phyloP scores from a whole-genome alignment of 352 stramenopile species.

The Stramenopiles sp. region DNA sequence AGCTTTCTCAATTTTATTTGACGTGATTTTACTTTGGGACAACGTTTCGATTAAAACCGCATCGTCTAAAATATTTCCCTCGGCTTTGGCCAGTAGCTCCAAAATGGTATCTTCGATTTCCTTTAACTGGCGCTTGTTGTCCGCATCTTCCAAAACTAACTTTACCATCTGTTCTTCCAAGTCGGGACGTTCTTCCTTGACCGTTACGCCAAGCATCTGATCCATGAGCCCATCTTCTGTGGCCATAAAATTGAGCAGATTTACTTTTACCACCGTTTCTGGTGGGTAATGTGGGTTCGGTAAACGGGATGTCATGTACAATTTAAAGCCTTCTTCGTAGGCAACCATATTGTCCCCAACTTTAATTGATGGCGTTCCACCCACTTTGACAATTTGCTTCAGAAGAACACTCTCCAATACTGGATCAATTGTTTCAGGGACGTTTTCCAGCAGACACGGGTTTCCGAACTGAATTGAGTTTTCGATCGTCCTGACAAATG shows the following conservation, averaged over 20 bases:
- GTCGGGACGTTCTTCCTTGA: slow-evolving; percentile 68
- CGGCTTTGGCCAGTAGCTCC: slow-evolving; percentile 60
- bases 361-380: slow-evolving; percentile 61
- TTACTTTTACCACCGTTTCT: slow-evolving; percentile 85
- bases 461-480: slow-evolving; percentile 79
- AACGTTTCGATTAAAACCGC: slow-evolving; percentile 81
- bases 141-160: slow-evolving; percentile 70
- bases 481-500: slow-evolving; percentile 80
- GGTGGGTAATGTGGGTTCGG: slow-evolving; percentile 77
- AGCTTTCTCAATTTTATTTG: slow-evolving; percentile 78
- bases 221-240: slow-evolving; percentile 77
- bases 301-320: slow-evolving; percentile 85
- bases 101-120: slow-evolving; percentile 89
- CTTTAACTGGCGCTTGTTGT: slow-evolving; percentile 77
- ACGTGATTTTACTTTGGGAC: slow-evolving; percentile 63
- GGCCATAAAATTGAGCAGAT: slow-evolving; percentile 86
- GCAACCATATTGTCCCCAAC: slow-evolving; percentile 78
- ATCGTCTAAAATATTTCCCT: slow-evolving; percentile 84
- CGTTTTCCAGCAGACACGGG: slow-evolving; percentile 74
- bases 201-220: slow-evolving; percentile 80
- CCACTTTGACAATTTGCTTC: slow-evolving; percentile 69
- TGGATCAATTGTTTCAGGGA: slow-evolving; percentile 73
- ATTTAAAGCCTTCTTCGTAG: slow-evolving; percentile 69
- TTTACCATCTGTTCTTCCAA: slow-evolving; percentile 70
- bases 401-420: slow-evolving; percentile 75